phyloP scores from a whole-genome alignment of 1,139 yeast genomes.

The Schizosaccharomyces versatilis region DNA sequence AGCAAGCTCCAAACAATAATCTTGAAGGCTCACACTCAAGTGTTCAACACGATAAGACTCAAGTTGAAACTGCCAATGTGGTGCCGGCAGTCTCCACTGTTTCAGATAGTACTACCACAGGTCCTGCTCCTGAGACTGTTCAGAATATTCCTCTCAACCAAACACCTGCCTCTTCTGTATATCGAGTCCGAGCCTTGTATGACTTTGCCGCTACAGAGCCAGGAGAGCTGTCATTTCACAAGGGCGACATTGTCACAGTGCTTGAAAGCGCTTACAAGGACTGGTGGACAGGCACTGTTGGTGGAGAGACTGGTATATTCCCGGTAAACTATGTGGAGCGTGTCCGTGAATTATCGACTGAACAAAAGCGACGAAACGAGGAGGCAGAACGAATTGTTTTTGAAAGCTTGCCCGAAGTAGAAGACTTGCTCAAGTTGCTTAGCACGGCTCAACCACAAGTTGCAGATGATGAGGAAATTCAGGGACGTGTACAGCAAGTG shows the following conservation, averaged over 20 bases:
- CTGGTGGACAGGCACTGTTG: conserved; percentile 85
- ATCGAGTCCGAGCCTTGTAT: conserved; percentile 63
- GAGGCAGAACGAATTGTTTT: conserved; percentile 27
- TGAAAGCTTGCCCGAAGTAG: conserved; percentile 34
- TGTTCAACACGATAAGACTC: no score
- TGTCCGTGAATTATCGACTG: conserved; percentile 40
- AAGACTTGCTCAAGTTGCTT: conserved; percentile 38
- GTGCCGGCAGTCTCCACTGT: no score
- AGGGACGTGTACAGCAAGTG: conserved; percentile 38
- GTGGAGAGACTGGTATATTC: conserved; percentile 71
- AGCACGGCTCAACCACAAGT: conserved; percentile 25
- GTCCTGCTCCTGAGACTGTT: conserved; percentile 8
- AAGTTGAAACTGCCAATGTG: no score
- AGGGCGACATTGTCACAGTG: conserved; percentile 39
- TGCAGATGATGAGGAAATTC: conserved; percentile 20
- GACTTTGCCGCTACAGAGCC: conserved; percentile 43
- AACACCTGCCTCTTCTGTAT: conserved; percentile 25
- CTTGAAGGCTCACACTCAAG: conserved; percentile 2
- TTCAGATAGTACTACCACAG: background rate
- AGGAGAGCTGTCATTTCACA: conserved; percentile 24
- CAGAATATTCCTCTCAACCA: no score
- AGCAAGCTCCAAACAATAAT: conserved; percentile 9
- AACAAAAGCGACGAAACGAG: conserved; percentile 26
- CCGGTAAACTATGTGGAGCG: conserved; percentile 84
- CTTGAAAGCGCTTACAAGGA: conserved; percentile 75